A percentile compares a stretch with the other conserved stretches of the same genome.
phyloP scores from a whole-genome alignment of 805 yeast genomes.

The Saturnispora hagleri region DNA sequence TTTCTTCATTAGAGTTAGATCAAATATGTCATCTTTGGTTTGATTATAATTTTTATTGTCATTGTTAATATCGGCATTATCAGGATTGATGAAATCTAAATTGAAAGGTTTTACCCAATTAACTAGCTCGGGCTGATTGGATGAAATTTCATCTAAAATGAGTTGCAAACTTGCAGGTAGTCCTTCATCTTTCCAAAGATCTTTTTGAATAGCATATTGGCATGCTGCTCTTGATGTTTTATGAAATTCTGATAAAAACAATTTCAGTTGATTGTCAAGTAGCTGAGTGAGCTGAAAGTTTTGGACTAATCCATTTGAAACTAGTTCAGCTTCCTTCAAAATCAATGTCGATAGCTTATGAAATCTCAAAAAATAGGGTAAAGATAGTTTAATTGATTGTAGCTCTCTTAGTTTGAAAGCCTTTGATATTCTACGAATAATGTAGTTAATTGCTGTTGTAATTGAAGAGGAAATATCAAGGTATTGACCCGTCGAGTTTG shows the following conservation, averaged over 20 bases:
- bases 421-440: constrained; percentile 71
- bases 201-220: constrained; percentile 47
- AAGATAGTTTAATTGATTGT: constrained; percentile 47
- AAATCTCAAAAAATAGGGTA: constrained; percentile 55
- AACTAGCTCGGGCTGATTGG: constrained; percentile 30
- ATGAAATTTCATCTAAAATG: constrained; percentile 41
- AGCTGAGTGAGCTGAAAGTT: constrained; percentile 57
- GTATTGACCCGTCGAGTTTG: constrained; percentile 21
- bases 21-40: background rate
- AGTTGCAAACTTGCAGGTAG: constrained; percentile 40
- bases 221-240: constrained; percentile 39
- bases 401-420: constrained; percentile 71
- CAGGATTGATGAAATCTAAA: constrained; percentile 10
- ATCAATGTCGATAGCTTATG: constrained; percentile 61
- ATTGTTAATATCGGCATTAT: background rate
- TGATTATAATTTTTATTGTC: too few relatives aligned
- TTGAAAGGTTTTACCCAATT: constrained; percentile 42
- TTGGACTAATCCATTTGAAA: constrained; percentile 53
- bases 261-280: constrained; percentile 55
- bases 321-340: constrained; percentile 72
- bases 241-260: constrained; percentile 50
- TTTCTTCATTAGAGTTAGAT: constrained; percentile 16
- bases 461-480: constrained; percentile 62
- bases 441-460: constrained; percentile 54
- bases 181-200: constrained; percentile 73